These are phyloP conservation scores for Fusarium abutilonis DNA, from an alignment of 2,329 filamentous ascomycete species.

Conservation along the genomic window DNA sequence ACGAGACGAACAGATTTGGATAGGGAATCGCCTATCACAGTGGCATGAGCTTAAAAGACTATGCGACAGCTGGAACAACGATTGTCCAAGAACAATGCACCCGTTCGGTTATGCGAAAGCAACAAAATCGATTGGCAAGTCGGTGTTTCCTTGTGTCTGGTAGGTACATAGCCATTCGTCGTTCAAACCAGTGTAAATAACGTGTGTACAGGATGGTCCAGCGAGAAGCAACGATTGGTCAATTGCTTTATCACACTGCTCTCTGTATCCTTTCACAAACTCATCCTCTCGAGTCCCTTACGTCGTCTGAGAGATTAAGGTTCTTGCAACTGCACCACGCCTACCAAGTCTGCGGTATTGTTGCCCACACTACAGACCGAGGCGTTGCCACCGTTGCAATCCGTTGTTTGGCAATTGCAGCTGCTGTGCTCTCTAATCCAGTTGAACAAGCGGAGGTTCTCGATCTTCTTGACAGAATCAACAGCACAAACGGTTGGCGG, in stretches of 20 bases:
- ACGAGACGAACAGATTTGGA: conserved; percentile 70
- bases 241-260: conserved; percentile 89
- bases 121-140: conserved; percentile 73
- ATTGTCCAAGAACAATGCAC: conserved; percentile 85
- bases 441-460: conserved; percentile 85
- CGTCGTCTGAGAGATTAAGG: conserved; percentile 72
- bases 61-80: conserved; percentile 83
- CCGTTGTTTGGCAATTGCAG: conserved; percentile 80
- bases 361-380: conserved; percentile 82
- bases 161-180: conserved; percentile 51
- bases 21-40: conserved; percentile 74
- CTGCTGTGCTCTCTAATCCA: conserved; percentile 73
- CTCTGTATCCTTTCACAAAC: conserved; percentile 83
- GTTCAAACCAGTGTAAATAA: background rate
- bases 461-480: conserved; percentile 78
- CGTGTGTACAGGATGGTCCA: conserved; percentile 74
- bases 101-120: conserved; percentile 81
- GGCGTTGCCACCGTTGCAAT: conserved; percentile 83
- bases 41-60: conserved; percentile 84
- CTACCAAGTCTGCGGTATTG: conserved; percentile 88
- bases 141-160: conserved; percentile 88
- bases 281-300: conserved; percentile 73
- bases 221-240: conserved; percentile 80
- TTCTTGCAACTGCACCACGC: conserved; percentile 77
- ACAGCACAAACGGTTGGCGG: conserved; percentile 80